Evolutionary conservation across 257 asterid species (phyloP), one percentile per base, ranked within the genome.

Genomic region (Phtheirospermum japonicum): DNA sequence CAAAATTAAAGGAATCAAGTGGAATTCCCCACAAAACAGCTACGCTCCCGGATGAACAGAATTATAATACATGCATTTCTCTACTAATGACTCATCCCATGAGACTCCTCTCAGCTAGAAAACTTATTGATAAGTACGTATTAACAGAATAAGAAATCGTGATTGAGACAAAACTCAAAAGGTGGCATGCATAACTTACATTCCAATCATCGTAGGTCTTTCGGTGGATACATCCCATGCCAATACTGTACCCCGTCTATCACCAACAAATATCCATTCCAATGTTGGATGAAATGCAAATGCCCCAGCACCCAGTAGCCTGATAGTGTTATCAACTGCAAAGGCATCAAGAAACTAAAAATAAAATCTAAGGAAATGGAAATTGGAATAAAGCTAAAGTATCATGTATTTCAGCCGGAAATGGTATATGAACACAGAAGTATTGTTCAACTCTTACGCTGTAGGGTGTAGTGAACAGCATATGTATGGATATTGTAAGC

Each of bases 141-240:
- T 45, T 40, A 51, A 33, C 30, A 37, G 32, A 51, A 45, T 17
- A 32, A 33, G 57, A 48, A 51, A 26, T 7, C 9, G 45, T 36
- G 50, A 50, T 12, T 12, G 40, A 33, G 36, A 71, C 49, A 42
- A n/a, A n/a, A n/a, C n/a, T n/a, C n/a, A n/a, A 7, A 20, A 61
- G 51, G 59, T 39, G 57, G 16, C 13, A 63, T 49, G 70, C 46
- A 40, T 42, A 58, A 77, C 99, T 87, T 76, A 93, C 99, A 93
- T 82, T 80, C 99, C 99, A 63, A 93, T 93, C 99, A 93, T 93
- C 83, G 85, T 65, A 59, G 99, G 99, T 70, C 96, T 93, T 65
- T 93, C 99, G 7, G 96, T 93, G 71, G 99, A 93, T 72, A 93
- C 95, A 81, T 93, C 99, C 99, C 99, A 93, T 49, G 97, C 99